Conservation (phyloP, 2,329 filamentous ascomycete genomes). For the Fusarium verrucosum region DNA sequence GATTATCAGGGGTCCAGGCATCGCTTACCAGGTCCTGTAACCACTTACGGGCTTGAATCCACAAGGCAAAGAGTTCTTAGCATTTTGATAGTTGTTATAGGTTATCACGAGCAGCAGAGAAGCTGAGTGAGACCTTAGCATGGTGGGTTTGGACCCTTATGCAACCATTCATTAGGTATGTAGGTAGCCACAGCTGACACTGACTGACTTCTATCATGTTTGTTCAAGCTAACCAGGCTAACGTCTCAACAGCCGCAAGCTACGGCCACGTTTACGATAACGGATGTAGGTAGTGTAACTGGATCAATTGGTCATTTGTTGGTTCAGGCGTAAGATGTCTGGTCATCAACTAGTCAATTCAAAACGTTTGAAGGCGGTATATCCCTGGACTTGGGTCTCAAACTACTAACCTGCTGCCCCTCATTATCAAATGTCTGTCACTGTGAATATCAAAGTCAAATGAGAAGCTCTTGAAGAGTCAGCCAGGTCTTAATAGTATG, state of each 20-base stretch:
- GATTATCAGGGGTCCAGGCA: slow-evolving; percentile 14
- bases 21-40: slow-evolving; percentile 2
- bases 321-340: slow-evolving; percentile 14
- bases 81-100: not conserved
- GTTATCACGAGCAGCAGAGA: not conserved
- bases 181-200: slow-evolving; percentile 24
- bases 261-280: slow-evolving; percentile 20
- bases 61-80: slow-evolving; percentile 25
- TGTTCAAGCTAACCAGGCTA: slow-evolving; percentile 5
- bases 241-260: slow-evolving; percentile 11
- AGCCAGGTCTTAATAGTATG: not conserved
- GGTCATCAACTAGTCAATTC: slow-evolving; percentile 26
- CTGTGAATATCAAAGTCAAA: not conserved
- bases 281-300: slow-evolving; percentile 25
- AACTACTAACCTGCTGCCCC: slow-evolving; percentile 9
- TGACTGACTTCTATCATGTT: slow-evolving; percentile 10
- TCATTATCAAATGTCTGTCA: slow-evolving; percentile 10
- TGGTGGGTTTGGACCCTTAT: slow-evolving; percentile 29
- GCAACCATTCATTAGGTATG: too few species aligned
- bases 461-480: not conserved
- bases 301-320: slow-evolving; percentile 2
- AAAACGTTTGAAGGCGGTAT: slow-evolving; percentile 40
- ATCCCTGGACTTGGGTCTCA: slow-evolving; percentile 37
- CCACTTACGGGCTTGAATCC: slow-evolving; percentile 4
- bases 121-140: slow-evolving; percentile 10